A percentile compares a stretch with the other conserved stretches of the same genome.
Conservation (phyloP, 169 alveolate genomes). For the Plasmodium fragile region DNA sequence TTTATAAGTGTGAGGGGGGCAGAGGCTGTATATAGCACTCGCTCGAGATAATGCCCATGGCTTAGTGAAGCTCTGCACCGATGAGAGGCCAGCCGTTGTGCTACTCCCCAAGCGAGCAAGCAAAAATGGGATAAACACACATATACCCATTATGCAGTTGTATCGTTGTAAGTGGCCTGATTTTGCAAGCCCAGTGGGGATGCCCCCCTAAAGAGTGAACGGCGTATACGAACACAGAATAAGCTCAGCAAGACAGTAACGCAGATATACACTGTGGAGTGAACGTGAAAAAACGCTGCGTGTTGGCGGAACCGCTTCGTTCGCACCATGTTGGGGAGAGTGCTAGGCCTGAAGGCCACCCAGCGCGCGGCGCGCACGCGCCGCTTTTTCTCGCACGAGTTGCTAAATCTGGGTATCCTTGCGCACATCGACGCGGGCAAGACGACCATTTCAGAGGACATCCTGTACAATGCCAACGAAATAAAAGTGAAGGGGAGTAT, state of each 20-base stretch:
- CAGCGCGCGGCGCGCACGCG: not conserved
- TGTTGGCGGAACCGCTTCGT: not conserved
- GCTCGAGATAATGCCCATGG: not conserved
- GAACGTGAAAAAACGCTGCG: not conserved
- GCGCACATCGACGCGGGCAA: conserved; percentile 95
- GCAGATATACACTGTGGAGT: not conserved
- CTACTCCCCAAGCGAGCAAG: not conserved
- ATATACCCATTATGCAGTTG: not conserved
- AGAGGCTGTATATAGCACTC: too few species aligned
- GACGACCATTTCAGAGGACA: conserved; percentile 90
- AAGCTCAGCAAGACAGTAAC: not conserved
- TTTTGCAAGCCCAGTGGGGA: not conserved
- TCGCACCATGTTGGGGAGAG: conserved; percentile 27
- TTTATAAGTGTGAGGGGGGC: not conserved
- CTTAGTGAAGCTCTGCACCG: not conserved
- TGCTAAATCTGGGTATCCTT: conserved; percentile 87
- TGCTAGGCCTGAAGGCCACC: not conserved
- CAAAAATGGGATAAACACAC: not conserved
- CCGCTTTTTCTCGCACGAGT: conserved; percentile 27
- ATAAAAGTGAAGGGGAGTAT: conserved; percentile 83
- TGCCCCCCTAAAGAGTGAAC: not conserved
- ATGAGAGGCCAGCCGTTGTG: not conserved
- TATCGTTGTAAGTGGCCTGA: not conserved
- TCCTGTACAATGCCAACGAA: conserved; percentile 89
- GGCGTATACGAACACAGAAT: not conserved